Evolutionary conservation across 1,284 basidiomycete species (phyloP).

Genomic region (Boletellus deceptivus): DNA sequence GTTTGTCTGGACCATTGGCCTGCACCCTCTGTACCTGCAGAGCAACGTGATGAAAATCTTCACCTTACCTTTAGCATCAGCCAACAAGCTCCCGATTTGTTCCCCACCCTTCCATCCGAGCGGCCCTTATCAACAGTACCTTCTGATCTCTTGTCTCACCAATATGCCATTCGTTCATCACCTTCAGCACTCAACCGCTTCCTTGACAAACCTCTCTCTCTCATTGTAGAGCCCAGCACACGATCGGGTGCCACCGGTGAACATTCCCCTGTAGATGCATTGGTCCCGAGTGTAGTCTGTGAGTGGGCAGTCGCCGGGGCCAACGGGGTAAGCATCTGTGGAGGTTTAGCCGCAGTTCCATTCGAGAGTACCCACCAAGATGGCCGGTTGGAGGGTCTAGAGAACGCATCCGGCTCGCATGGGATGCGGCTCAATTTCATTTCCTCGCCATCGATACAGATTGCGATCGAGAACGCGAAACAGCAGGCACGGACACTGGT

Average conservation of each 20-base stretch:
- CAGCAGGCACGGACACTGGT: conserved; percentile 61
- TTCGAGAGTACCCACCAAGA: conserved; percentile 13
- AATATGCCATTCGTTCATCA: conserved; percentile 75
- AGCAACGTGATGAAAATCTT: conserved; percentile 20
- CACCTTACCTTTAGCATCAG: conserved; percentile 37
- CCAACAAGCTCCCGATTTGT: conserved; percentile 1
- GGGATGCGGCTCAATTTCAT: conserved; percentile 81
- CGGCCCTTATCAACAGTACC: conserved; percentile 7
- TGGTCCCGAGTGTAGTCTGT: conserved; percentile 88
- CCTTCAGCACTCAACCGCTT: conserved; percentile 79
- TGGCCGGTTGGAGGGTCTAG: conserved; percentile 5
- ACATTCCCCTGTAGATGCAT: conserved; percentile 89
- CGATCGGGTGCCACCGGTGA: conserved; percentile 90
- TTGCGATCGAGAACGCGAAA: conserved; percentile 63
- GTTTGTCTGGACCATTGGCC: conserved; percentile 67
- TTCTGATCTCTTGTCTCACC: conserved; percentile 68
- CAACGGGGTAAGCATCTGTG: conserved; percentile 25
- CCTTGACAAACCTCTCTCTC: conserved; percentile 87
- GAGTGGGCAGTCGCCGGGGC: conserved; percentile 67
- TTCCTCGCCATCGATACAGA: conserved; percentile 58
- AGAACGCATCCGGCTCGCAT: conserved; percentile 12
- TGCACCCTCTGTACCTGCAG: conserved; percentile 35
- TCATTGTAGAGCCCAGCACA: conserved; percentile 85
- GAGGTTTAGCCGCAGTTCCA: conserved; percentile 13
- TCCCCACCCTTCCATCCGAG: conserved; percentile 3